Conservation (phyloP, 1,139 yeast species). For the Blastobotrys ciferrii region DNA sequence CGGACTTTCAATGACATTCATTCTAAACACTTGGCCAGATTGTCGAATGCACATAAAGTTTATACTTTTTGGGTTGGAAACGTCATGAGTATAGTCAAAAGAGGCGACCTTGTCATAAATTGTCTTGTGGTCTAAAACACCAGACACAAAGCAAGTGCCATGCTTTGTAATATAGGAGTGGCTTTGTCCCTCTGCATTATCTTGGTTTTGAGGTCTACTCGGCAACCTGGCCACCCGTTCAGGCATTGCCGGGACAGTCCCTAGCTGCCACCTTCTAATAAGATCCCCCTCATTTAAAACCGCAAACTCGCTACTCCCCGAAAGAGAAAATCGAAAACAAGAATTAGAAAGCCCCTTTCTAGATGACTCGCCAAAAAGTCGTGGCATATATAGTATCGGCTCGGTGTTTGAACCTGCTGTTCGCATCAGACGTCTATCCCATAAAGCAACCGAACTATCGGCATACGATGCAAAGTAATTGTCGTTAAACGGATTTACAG, state of each 20-base stretch:
- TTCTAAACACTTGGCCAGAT: constrained; percentile 80
- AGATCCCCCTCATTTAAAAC: constrained; percentile 76
- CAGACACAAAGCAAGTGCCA: constrained; percentile 63
- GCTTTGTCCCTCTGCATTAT: background rate
- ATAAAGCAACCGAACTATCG: constrained; percentile 79
- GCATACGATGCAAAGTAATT: constrained; percentile 70
- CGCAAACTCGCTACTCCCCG: constrained; percentile 70
- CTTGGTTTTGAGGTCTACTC: constrained; percentile 2
- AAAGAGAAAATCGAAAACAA: constrained; percentile 69
- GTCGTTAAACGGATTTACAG: constrained; percentile 63
- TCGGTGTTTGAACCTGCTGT: constrained; percentile 34
- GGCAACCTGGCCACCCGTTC: constrained; percentile 8
- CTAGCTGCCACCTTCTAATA: constrained; percentile 80
- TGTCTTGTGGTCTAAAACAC: constrained; percentile 72
- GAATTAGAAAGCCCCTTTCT: constrained; percentile 43
- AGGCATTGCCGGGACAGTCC: constrained; percentile 47
- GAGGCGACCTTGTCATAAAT: constrained; percentile 80
- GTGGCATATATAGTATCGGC: constrained; percentile 66
- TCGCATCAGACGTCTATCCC: constrained; percentile 76
- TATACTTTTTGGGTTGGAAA: constrained; percentile 41
- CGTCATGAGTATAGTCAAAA: constrained; percentile 75
- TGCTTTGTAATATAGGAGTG: constrained; percentile 17
- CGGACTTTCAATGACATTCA: constrained; percentile 71
- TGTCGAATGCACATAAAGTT: constrained; percentile 82
- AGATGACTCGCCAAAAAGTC: constrained; percentile 56